phyloP scores from a whole-genome alignment of 495 filamentous ascomycete species.

The Aspergillus leporis region DNA sequence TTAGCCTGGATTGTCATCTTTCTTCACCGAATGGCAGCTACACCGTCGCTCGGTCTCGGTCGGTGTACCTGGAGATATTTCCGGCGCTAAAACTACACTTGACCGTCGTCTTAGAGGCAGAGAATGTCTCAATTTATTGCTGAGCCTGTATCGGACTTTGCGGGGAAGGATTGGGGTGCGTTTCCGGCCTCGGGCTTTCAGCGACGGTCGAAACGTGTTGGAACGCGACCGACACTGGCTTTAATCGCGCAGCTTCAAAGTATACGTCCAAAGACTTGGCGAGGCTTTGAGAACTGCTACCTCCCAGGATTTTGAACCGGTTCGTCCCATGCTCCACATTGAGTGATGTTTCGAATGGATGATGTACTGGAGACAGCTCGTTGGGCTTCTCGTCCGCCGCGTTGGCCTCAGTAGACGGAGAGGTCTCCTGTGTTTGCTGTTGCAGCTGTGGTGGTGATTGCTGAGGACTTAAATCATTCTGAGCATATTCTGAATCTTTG shows the following conservation, averaged over 20 bases:
- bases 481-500: not conserved
- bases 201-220: conserved; percentile 3
- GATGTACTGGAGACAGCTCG: conserved; percentile 14
- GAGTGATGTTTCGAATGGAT: conserved; percentile 16
- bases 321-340: conserved; percentile 16
- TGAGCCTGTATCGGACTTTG: too few species aligned
- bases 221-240: conserved; percentile 15
- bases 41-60: too few species aligned
- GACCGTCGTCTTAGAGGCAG: too few species aligned
- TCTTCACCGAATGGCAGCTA: too few species aligned
- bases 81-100: too few species aligned
- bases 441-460: not conserved
- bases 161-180: too few species aligned
- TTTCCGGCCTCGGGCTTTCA: too few species aligned
- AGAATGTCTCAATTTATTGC: too few species aligned
- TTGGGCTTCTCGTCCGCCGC: not conserved
- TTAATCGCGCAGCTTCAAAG: conserved; percentile 15
- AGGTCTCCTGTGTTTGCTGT: not conserved
- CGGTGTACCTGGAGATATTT: too few species aligned
- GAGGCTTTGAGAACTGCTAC: conserved; percentile 20
- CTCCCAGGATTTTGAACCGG: conserved; percentile 17
- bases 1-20: too few species aligned
- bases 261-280: conserved; percentile 21
- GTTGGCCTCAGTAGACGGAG: not conserved
- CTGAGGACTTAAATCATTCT: not conserved